These are phyloP conservation scores for Iris macrosiphon DNA, from an alignment of 106 monocot species.

Conservation along the genomic window DNA sequence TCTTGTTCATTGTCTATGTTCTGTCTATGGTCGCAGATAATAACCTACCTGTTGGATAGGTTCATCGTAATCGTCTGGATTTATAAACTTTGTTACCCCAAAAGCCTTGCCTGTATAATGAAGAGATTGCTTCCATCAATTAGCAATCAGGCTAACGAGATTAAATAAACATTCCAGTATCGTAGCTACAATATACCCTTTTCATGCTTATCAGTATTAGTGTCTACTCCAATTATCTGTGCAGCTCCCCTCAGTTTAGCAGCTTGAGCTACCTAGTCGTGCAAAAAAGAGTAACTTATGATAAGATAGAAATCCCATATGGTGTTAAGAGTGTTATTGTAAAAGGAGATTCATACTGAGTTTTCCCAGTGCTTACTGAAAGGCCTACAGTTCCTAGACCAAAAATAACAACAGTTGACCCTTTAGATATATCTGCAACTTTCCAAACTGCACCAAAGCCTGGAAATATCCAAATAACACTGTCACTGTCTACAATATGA, in stretches of 20 bases:
- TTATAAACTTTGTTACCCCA: constrained; percentile 81
- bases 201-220: constrained; percentile 64
- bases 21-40: neutral
- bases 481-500: too few relatives aligned
- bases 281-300: neutral
- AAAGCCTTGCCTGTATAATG: constrained; percentile 52
- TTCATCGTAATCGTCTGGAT: constrained; percentile 67
- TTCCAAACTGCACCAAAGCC: constrained; percentile 96
- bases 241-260: constrained; percentile 77
- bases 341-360: neutral
- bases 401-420: constrained; percentile 86
- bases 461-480: constrained; percentile 13
- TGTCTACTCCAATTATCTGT: constrained; percentile 83
- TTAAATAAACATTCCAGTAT: too few relatives aligned
- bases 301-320: neutral
- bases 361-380: constrained; percentile 49
- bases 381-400: constrained; percentile 95
- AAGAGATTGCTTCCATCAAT: constrained; percentile 5
- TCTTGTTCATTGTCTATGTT: too few relatives aligned
- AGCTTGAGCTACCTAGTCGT: constrained; percentile 75
- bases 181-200: constrained; percentile 39
- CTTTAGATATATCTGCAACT: constrained; percentile 72
- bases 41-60: constrained; percentile 65
- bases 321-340: neutral
- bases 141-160: neutral